Evolutionary conservation across 805 yeast species (phyloP).

Genomic region (Schwanniomyces yamadae): DNA sequence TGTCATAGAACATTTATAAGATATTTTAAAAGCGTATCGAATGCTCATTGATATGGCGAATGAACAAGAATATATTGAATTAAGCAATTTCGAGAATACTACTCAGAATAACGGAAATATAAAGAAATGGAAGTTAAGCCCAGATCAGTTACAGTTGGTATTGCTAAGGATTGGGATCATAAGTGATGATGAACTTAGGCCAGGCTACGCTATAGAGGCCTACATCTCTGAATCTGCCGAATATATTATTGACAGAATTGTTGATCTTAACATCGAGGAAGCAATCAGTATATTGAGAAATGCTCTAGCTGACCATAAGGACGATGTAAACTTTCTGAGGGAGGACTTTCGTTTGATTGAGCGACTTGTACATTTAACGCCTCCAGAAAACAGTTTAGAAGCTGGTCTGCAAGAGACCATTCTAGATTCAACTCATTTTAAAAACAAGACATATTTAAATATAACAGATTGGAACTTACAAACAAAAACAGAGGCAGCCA

Average conservation of each 20-base stretch:
- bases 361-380: conserved; percentile 20
- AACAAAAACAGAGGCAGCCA: conserved; percentile 35
- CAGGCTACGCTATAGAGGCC: conserved; percentile 6
- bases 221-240: conserved; percentile 11
- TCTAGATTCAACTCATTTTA: conserved; percentile 10
- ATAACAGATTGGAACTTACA: conserved; percentile 36
- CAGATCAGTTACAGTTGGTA: conserved; percentile 13
- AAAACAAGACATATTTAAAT: conserved; percentile 21
- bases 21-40: no score
- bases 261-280: conserved; percentile 16
- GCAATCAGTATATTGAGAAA: conserved; percentile 34
- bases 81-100: conserved; percentile 6
- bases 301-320: conserved; percentile 34
- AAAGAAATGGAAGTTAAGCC: conserved; percentile 1
- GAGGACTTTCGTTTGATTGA: conserved; percentile 36
- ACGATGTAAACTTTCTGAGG: conserved; percentile 34
- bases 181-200: conserved; percentile 17
- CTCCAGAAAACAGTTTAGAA: conserved; percentile 11
- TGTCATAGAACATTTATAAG: no score
- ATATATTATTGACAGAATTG: conserved; percentile 33
- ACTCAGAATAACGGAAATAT: not conserved
- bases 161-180: conserved; percentile 23
- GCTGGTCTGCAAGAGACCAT: conserved; percentile 5
- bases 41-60: no score
- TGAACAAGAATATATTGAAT: conserved; percentile 15